Conservation (phyloP, 2,329 filamentous ascomycete genomes). For the Akanthomyces dipterigenus region DNA sequence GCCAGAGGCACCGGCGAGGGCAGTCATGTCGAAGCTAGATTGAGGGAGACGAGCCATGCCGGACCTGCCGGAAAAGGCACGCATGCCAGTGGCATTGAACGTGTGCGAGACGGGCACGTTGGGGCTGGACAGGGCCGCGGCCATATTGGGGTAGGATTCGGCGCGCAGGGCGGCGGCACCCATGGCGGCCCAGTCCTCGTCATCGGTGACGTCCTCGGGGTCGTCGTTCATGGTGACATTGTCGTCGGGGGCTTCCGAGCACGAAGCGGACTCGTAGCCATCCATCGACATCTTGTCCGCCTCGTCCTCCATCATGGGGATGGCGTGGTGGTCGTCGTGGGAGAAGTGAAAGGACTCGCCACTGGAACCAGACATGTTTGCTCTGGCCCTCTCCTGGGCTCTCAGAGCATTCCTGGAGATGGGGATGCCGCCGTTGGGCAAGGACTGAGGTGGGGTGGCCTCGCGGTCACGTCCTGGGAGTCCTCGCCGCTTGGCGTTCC, state of each 20-base stretch:
- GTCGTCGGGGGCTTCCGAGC: conserved; percentile 66
- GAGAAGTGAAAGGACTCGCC: conserved; percentile 70
- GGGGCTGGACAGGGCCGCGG: conserved; percentile 42
- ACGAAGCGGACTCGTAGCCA: conserved; percentile 62
- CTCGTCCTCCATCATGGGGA: conserved; percentile 65
- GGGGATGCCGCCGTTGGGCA: conserved; percentile 46
- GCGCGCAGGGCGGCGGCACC: conserved; percentile 77
- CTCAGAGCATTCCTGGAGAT: conserved; percentile 42
- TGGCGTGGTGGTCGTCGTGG: conserved; percentile 58
- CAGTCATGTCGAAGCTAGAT: conserved; percentile 45
- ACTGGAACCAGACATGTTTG: conserved; percentile 50
- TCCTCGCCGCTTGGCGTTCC: conserved; percentile 75
- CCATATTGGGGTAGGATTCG: conserved; percentile 52
- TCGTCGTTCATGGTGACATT: conserved; percentile 64
- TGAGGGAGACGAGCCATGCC: conserved; percentile 50
- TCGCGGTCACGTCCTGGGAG: conserved; percentile 45
- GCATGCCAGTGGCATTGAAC: conserved; percentile 40
- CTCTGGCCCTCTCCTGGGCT: conserved; percentile 40
- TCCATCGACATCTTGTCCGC: conserved; percentile 93
- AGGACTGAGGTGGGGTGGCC: conserved; percentile 32
- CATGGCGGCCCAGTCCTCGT: conserved; percentile 91
- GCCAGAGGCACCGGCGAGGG: conserved; percentile 47
- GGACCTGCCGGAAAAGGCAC: conserved; percentile 42
- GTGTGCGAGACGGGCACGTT: conserved; percentile 32
- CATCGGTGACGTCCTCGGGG: conserved; percentile 81